A percentile compares a stretch with the other conserved stretches of the same genome.
phyloP scores from a whole-genome alignment of 2,329 filamentous ascomycete genomes.

The Lasiodiplodia hormozganensis region DNA sequence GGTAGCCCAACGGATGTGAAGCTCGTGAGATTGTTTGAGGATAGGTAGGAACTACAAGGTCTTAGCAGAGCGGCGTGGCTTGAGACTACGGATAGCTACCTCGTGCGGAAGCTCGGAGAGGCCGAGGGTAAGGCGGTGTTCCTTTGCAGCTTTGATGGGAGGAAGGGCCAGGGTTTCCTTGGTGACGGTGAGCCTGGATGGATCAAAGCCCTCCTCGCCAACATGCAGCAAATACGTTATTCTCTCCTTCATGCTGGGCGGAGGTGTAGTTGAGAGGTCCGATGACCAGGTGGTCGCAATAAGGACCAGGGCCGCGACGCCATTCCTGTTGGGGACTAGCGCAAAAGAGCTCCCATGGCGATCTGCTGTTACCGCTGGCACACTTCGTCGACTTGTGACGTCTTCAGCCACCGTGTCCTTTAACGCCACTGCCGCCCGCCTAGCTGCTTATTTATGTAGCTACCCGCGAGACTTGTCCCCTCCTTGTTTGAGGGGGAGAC shows the following conservation, averaged over 20 bases:
- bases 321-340: background rate
- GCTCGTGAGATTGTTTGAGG: constrained; percentile 69
- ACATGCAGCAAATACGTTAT: constrained; percentile 75
- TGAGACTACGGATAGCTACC: constrained; percentile 45
- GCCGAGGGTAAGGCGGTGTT: constrained; percentile 78
- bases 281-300: constrained; percentile 27
- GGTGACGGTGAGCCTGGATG: constrained; percentile 66
- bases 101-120: constrained; percentile 76
- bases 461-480: background rate
- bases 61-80: constrained; percentile 18
- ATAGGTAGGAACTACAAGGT: constrained; percentile 62
- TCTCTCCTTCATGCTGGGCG: constrained; percentile 70
- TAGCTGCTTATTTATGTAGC: constrained; percentile 24
- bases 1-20: constrained; percentile 83
- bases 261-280: constrained; percentile 3
- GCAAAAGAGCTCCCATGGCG: background rate
- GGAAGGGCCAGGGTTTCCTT: constrained; percentile 62
- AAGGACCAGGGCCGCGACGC: background rate
- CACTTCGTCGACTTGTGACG: background rate
- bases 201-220: constrained; percentile 64
- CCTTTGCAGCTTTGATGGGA: constrained; percentile 71
- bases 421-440: constrained; percentile 21
- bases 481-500: constrained; percentile 14
- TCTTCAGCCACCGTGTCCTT: constrained; percentile 27
- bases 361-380: background rate